Evolutionary conservation across 2,329 filamentous ascomycete genomes (phyloP), one percentile per base, ranked within the genome.

Genomic region (Pseudogymnoascus sp.): DNA sequence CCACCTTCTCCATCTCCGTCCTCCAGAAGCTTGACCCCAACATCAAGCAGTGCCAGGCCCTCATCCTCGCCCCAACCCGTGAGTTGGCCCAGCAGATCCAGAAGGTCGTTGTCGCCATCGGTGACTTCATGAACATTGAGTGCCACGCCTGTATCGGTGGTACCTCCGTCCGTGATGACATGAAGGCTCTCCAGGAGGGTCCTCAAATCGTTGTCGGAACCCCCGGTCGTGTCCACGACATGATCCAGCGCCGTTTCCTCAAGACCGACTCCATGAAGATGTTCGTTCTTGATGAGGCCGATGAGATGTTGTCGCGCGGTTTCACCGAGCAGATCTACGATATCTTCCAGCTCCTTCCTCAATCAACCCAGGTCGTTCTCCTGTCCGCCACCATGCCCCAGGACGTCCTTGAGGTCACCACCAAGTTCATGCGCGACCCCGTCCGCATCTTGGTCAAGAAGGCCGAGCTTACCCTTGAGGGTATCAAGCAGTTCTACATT

Each of bases 321-420:
- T 99, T 99, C 87, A 96, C 92, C 73, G 94, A 99, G 84, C 94
- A 99, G 83, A 99, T 99, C 82, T 99, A 99, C 85, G 94, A 99
- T 79, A 96, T 99, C 81, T 99, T 97, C 88, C 93, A 96, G 81
- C 90, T 97, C 66, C 89, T 99, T 62, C 94, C 94, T 63, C 94
- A 96, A 81, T 92, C 91, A 67, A 99, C 93, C 76, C 94, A 99
- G 85, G 94, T 99, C 69, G 93, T 97, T 70, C 90, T 99, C 64
- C 87, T 99, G 63, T 97, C 94, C 65, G 94, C 94, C 74, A 99
- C 94, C 78, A 96, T 99, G 88, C 94, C 94, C 74, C 92, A 97
- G 83, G 94, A 99, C 76, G 94, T 99, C 66, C 88, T 99, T 66
- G 94, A 99, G 83, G 92, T 99, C 76, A 99, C 94, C 75, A 97